Percentiles rank a stretch among this genome's conserved stretches.
These are phyloP conservation scores for Teunomyces panamensis DNA, from an alignment of 805 yeast species.

Conservation along the genomic window DNA sequence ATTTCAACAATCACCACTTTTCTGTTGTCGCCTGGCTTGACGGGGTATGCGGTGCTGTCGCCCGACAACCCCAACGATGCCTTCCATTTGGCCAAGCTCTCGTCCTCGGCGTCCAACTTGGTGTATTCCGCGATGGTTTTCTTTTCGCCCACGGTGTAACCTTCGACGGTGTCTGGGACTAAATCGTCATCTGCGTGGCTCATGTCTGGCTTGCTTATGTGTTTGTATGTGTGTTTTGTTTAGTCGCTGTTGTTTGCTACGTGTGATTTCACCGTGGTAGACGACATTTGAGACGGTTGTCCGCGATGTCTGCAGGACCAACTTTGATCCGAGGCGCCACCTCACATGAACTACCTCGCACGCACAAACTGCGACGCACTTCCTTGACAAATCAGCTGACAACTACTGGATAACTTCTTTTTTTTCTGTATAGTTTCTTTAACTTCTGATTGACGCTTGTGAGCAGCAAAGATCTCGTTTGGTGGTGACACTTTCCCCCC, in stretches of 20 bases:
- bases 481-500: too few relatives aligned
- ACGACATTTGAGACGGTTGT: neutral
- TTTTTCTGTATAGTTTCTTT: too few relatives aligned
- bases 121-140: slow-evolving; percentile 83
- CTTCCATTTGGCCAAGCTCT: slow-evolving; percentile 88
- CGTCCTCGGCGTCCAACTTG: slow-evolving; percentile 84
- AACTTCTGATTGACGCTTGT: too few relatives aligned
- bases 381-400: too few relatives aligned
- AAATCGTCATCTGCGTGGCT: slow-evolving; percentile 49
- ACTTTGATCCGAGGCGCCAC: neutral
- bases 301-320: neutral
- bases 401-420: too few relatives aligned
- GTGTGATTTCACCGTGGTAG: neutral
- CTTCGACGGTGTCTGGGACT: slow-evolving; percentile 59
- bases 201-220: slow-evolving; percentile 9
- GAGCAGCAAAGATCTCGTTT: too few relatives aligned
- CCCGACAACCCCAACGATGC: slow-evolving; percentile 74
- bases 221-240: neutral
- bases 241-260: neutral
- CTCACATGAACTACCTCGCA: neutral
- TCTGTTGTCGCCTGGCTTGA: slow-evolving; percentile 68
- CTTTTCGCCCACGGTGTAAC: slow-evolving; percentile 63
- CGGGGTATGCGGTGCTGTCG: slow-evolving; percentile 53
- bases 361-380: too few relatives aligned
- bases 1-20: slow-evolving; percentile 78